Evolutionary conservation across 148 eudicot species (phyloP).

Genomic region (Cornus suecica): DNA sequence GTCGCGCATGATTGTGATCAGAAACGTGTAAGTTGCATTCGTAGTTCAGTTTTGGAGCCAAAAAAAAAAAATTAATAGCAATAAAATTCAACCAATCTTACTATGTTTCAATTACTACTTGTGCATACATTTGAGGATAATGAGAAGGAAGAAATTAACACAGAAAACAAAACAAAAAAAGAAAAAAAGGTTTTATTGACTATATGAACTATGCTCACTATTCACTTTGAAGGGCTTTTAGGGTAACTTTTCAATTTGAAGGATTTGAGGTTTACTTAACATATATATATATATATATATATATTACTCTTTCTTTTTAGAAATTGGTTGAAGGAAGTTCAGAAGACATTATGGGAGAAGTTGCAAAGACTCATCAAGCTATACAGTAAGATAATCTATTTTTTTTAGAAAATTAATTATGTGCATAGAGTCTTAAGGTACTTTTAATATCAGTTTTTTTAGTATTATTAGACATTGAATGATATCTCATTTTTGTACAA

Average conservation of each 20-base stretch:
- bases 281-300: too few species aligned
- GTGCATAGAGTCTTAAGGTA: not conserved
- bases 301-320: slow-evolving; percentile 19
- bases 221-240: too few species aligned
- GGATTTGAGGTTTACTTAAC: not conserved
- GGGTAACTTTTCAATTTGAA: too few species aligned
- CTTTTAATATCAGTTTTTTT: not conserved
- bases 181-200: too few species aligned
- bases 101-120: too few species aligned
- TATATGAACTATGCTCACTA: too few species aligned
- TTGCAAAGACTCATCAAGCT: slow-evolving; percentile 66
- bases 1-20: slow-evolving; percentile 37
- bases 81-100: too few species aligned
- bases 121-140: too few species aligned
- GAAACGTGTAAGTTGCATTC: slow-evolving; percentile 47
- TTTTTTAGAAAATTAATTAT: not conserved
- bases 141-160: too few species aligned
- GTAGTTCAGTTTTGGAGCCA: not conserved
- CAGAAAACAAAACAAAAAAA: too few species aligned
- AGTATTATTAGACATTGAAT: not conserved
- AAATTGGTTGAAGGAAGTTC: slow-evolving; percentile 48
- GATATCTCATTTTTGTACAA: not conserved
- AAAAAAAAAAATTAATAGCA: too few species aligned
- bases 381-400: slow-evolving; percentile 41
- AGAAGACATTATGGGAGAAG: slow-evolving; percentile 54